phyloP scores from a whole-genome alignment of 2,329 filamentous ascomycete species.

The Penicillium sclerotigenum region DNA sequence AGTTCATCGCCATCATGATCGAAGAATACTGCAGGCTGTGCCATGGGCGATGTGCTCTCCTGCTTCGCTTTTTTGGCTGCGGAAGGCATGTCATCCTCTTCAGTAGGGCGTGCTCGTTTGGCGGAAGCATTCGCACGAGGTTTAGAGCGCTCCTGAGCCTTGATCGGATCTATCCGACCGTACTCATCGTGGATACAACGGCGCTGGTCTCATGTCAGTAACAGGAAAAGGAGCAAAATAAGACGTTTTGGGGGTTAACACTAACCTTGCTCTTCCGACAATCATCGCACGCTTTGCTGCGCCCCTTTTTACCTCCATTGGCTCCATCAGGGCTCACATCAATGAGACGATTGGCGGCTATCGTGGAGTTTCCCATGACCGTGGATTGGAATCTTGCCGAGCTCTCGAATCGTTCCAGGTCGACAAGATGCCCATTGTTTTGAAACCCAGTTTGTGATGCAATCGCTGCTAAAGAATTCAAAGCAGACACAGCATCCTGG shows the following conservation, averaged over 20 bases:
- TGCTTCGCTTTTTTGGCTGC: conserved; percentile 37
- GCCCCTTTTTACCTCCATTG: conserved; percentile 52
- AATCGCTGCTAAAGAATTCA: conserved; percentile 40
- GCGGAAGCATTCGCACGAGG: conserved; percentile 56
- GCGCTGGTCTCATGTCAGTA: conserved; percentile 46
- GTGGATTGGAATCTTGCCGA: conserved; percentile 26
- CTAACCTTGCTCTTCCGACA: conserved; percentile 66
- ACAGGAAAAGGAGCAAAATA: conserved; percentile 4
- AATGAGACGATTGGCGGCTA: conserved; percentile 24
- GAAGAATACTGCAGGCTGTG: conserved; percentile 22
- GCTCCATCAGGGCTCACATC: conserved; percentile 35
- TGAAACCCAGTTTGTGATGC: conserved; percentile 37
- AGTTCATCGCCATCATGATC: conserved; percentile 17
- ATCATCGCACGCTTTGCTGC: conserved; percentile 64
- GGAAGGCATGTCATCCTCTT: conserved; percentile 31
- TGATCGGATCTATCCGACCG: conserved; percentile 62
- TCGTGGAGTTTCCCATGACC: conserved; percentile 28
- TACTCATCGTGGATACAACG: conserved; percentile 66
- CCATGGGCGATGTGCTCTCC: conserved; percentile 30
- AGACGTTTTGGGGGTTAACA: conserved; percentile 2
- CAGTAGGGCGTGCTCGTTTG: conserved; percentile 52
- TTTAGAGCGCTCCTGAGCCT: conserved; percentile 60
- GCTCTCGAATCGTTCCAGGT: conserved; percentile 30
- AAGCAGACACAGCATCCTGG: conserved; percentile 39
- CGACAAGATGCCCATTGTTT: conserved; percentile 22